Conservation (phyloP, 73 alveolate genomes). For the Breviolum minutum region DNA sequence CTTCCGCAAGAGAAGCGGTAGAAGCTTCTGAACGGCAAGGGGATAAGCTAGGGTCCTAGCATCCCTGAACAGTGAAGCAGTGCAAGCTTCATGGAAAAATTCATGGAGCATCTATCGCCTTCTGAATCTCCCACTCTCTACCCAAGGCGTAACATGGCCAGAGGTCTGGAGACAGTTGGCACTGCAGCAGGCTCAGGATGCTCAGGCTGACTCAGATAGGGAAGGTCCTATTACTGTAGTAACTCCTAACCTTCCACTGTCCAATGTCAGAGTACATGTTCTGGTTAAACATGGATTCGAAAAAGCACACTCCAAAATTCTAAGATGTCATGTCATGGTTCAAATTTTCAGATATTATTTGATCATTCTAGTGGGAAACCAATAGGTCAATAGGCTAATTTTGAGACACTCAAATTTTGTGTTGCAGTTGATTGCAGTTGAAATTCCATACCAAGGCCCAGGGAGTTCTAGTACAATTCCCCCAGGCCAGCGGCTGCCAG, state of each 20-base stretch:
- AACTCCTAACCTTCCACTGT: no score
- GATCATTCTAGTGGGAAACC: no score
- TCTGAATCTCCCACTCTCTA: background rate
- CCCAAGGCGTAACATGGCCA: constrained; percentile 78
- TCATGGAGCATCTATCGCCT: background rate
- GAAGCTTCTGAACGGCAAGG: constrained; percentile 73
- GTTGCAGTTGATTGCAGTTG: background rate
- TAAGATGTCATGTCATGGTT: background rate
- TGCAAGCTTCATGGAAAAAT: background rate
- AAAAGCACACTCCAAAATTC: no score
- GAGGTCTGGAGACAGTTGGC: constrained; percentile 61
- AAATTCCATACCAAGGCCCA: constrained; percentile 20
- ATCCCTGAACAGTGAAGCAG: background rate
- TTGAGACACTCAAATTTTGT: background rate
- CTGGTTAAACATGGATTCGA: no score
- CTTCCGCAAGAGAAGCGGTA: constrained; percentile 59
- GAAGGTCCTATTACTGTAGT: background rate
- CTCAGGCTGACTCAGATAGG: background rate
- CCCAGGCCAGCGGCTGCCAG: background rate
- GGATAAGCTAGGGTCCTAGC: constrained; percentile 38
- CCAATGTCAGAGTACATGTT: no score
- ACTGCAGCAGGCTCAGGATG: background rate
- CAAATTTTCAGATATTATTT: no score
- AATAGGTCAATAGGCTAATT: background rate
- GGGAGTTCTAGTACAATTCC: constrained; percentile 36